Evolutionary conservation across 2,329 filamentous ascomycete species (phyloP).

Genomic region (Fusarium sp.): DNA sequence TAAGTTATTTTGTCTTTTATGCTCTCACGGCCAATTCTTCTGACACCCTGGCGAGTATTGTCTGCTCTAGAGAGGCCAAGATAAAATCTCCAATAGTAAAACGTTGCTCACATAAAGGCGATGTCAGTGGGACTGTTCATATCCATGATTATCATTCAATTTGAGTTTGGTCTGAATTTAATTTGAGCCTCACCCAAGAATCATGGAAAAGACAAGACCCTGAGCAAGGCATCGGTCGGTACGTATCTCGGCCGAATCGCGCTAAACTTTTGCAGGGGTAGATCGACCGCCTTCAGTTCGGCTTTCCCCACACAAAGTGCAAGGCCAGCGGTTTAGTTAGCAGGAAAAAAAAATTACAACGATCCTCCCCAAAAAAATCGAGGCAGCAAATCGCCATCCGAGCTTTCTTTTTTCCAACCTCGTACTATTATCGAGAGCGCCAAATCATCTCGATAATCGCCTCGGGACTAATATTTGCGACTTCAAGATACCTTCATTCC

Average conservation of each 20-base stretch:
- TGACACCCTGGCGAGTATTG: neutral
- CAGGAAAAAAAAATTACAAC: conserved; percentile 39
- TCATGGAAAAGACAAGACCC: conserved; percentile 7
- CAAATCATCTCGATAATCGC: conserved; percentile 1
- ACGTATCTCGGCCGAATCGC: conserved; percentile 7
- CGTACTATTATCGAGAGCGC: conserved; percentile 15
- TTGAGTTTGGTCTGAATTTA: neutral
- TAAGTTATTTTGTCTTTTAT: neutral
- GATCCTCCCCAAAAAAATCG: conserved; percentile 34
- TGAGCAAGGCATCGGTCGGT: conserved; percentile 14
- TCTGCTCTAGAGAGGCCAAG: neutral
- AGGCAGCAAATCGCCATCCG: conserved; percentile 37
- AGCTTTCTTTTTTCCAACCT: conserved; percentile 40
- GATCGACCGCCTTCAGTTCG: conserved; percentile 21
- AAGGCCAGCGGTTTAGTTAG: conserved; percentile 7
- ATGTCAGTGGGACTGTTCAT: neutral
- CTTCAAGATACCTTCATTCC: neutral
- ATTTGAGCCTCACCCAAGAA: conserved; percentile 6
- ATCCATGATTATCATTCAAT: neutral
- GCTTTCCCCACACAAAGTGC: conserved; percentile 34
- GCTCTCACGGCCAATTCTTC: neutral
- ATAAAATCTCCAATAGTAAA: neutral
- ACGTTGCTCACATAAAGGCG: neutral
- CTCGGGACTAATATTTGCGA: neutral
- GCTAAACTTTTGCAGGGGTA: conserved; percentile 30